Percentiles rank a stretch among this genome's conserved stretches.
Conservation (phyloP, 306 rosid species). For the Medicago arabica region DNA sequence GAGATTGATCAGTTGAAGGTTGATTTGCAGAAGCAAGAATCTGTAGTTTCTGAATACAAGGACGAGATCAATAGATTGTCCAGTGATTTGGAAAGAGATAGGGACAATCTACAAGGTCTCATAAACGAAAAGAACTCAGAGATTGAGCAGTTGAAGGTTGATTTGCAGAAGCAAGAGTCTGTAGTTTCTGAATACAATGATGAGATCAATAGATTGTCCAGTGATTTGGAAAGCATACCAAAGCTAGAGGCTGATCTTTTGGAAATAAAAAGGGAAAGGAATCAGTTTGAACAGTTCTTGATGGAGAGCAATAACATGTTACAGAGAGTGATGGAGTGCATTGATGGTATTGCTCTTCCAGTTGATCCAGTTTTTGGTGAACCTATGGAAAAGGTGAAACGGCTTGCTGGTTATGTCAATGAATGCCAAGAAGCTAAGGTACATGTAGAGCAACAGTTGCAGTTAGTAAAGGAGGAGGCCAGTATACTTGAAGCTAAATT, state of each 20-base stretch:
- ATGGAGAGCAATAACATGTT: conserved; percentile 72
- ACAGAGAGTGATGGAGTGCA: conserved; percentile 70
- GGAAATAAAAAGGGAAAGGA: conserved; percentile 64
- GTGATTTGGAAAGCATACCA: conserved; percentile 63
- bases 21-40: conserved; percentile 69
- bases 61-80: conserved; percentile 65
- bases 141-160: conserved; percentile 70
- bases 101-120: conserved; percentile 53
- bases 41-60: conserved; percentile 64
- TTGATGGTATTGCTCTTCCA: conserved; percentile 74
- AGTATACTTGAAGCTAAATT: conserved; percentile 56
- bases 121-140: conserved; percentile 77
- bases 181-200: conserved; percentile 63
- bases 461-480: conserved; percentile 57
- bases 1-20: conserved; percentile 77
- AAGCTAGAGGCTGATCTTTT: conserved; percentile 76
- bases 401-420: conserved; percentile 67
- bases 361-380: conserved; percentile 69
- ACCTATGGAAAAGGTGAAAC: conserved; percentile 79
- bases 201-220: conserved; percentile 61
- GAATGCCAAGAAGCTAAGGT: conserved; percentile 70
- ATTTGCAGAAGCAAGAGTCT: conserved; percentile 68
- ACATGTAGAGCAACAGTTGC: conserved; percentile 67
- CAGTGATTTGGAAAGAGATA: conserved; percentile 66
- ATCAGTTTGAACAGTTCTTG: conserved; percentile 74